Base-by-base conservation (phyloP, 305 asterid genomes). In the Caryopteris hybrid region DNA sequence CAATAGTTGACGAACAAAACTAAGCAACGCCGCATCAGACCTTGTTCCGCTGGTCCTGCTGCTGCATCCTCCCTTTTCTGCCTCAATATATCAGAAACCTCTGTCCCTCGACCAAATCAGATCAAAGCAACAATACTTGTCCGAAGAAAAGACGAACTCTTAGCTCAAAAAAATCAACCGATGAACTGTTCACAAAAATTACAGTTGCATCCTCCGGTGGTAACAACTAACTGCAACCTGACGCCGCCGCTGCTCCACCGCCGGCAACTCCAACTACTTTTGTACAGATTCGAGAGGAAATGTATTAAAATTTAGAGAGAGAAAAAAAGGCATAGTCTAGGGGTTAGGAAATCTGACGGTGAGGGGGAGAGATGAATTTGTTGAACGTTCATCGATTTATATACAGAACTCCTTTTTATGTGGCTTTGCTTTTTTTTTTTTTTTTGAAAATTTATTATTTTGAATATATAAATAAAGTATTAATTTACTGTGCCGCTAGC, bases 11-110 rank as follows among this genome's bases (percentile, higher is more conserved):
- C 57, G 29, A 48, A 61, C 65, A 67, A 62, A 56, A 39, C 46
- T 23, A 52, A 4, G 66, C 34, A 42, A 27, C 54, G 27, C 21
- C 36, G 41, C 54, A 36, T 57, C 72, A 66, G 7, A 83, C 87
- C 87, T 83, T 80, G 68, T 71, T 77, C 41, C 70, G 72, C 70
- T 69, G 81, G 71, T 79, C 85, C 13, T 74, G 83, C 63, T 73
- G 87, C 81, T 74, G 83, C 86, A 78, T 78, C 71, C 68, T 62
- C 52, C 61, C 72, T 45, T 63, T 54, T 17, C 41, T 57, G 33
- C 18, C 65, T 33, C 25, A 48, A 61, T 25, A 50, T n/a, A 29
- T 6, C 42, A 60, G 50, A 6, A 58, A 23, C 39, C 50, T 61
- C 13, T 12, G 27, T 47, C 14, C 42, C 73, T 69, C 57, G 58